phyloP scores from a whole-genome alignment of 1,284 basidiomycete genomes.

The Cerrena zonata region DNA sequence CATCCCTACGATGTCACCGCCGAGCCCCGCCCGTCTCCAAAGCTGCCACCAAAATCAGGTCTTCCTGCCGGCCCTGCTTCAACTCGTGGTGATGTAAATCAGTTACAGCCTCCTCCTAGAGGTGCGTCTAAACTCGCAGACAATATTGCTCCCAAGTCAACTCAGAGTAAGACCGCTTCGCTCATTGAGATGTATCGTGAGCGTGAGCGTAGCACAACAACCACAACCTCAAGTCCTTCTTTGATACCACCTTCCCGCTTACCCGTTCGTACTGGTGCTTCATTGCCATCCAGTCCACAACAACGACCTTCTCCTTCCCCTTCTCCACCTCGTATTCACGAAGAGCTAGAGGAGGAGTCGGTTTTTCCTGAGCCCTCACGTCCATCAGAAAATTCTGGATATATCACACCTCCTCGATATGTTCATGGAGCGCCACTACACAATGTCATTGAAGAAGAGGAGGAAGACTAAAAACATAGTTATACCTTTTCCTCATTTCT shows the following conservation, averaged over 20 bases:
- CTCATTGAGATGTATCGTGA: slow-evolving; percentile 80
- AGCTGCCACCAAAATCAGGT: neutral
- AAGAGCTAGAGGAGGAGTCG: slow-evolving; percentile 16
- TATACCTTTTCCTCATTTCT: no score
- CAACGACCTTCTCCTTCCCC: neutral
- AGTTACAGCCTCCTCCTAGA: slow-evolving; percentile 4
- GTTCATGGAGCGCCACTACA: slow-evolving; percentile 82
- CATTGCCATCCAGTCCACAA: slow-evolving; percentile 11
- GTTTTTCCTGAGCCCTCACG: slow-evolving; percentile 8
- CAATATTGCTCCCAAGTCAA: slow-evolving; percentile 10
- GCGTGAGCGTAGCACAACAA: slow-evolving; percentile 40
- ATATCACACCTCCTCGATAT: slow-evolving; percentile 58
- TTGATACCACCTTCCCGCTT: slow-evolving; percentile 31
- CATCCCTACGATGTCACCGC: slow-evolving; percentile 8
- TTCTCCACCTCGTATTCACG: slow-evolving; percentile 1
- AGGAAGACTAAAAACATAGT: slow-evolving; percentile 36
- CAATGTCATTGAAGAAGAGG: slow-evolving; percentile 77
- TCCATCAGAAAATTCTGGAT: slow-evolving; percentile 17
- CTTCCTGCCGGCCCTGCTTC: neutral
- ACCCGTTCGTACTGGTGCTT: slow-evolving; percentile 28
- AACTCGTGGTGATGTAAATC: neutral
- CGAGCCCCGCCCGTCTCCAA: neutral
- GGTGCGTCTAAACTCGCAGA: slow-evolving; percentile 10
- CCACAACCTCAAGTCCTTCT: slow-evolving; percentile 13
- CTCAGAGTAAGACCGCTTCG: slow-evolving; percentile 57